Percentiles rank a stretch among this genome's conserved stretches.
Conservation (phyloP, 352 stramenopile species). For the Blastocystis sp. region DNA sequence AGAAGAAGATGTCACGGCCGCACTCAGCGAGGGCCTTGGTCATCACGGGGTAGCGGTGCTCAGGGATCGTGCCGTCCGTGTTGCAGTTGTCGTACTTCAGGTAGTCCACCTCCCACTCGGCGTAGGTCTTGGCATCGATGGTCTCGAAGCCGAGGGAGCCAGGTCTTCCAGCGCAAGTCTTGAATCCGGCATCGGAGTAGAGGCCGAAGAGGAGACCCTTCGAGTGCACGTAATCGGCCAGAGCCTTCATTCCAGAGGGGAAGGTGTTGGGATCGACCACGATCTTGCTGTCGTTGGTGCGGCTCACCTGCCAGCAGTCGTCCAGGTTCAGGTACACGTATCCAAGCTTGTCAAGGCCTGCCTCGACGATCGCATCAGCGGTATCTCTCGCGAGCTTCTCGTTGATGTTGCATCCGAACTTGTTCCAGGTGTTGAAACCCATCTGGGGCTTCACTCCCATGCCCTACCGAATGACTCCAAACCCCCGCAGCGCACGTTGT, state of each 20-base stretch:
- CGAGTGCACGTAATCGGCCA: slow-evolving; percentile 72
- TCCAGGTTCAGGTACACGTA: slow-evolving; percentile 72
- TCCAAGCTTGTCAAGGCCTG: slow-evolving; percentile 70
- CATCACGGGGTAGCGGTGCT: slow-evolving; percentile 70
- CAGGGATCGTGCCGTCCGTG: slow-evolving; percentile 60
- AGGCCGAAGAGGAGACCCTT: slow-evolving; percentile 72
- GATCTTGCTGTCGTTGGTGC: slow-evolving; percentile 70
- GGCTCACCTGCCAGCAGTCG: slow-evolving; percentile 71
- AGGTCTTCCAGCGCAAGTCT: slow-evolving; percentile 72
- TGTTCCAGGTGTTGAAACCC: slow-evolving; percentile 73
- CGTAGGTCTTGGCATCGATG: slow-evolving; percentile 73
- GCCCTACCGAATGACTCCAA: slow-evolving; percentile 14
- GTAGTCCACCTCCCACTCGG: slow-evolving; percentile 72
- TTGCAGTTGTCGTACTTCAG: slow-evolving; percentile 73
- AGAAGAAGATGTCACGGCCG: slow-evolving; percentile 70
- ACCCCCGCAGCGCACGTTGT: not conserved
- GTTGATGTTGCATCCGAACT: slow-evolving; percentile 71
- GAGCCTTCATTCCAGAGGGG: slow-evolving; percentile 72
- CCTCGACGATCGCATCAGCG: slow-evolving; percentile 70
- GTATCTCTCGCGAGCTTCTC: slow-evolving; percentile 71
- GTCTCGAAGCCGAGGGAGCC: slow-evolving; percentile 72
- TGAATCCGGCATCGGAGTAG: slow-evolving; percentile 70
- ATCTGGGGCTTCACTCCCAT: slow-evolving; percentile 65
- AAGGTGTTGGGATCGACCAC: slow-evolving; percentile 71
- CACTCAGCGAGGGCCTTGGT: slow-evolving; percentile 68